Percentiles rank a stretch among this genome's conserved stretches.
phyloP scores from a whole-genome alignment of 2,329 filamentous ascomycete genomes.

The Beauveria varroae region DNA sequence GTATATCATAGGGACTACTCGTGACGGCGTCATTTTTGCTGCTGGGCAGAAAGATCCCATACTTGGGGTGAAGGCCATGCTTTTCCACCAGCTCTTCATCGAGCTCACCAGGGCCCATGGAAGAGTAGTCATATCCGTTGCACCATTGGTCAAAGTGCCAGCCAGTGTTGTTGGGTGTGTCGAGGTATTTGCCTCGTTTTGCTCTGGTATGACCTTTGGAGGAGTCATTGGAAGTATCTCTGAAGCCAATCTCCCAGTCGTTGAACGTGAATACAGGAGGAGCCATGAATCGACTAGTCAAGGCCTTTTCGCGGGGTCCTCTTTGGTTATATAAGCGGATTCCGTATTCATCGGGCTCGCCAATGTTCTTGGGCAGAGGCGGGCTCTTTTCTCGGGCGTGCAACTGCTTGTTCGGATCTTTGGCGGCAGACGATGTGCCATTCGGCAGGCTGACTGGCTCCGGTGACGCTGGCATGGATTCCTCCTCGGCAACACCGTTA shows the following conservation, averaged over 20 bases:
- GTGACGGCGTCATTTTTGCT: slow-evolving; percentile 39
- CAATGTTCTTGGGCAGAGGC: slow-evolving; percentile 29
- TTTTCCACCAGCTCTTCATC: slow-evolving; percentile 43
- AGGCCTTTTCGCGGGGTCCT: slow-evolving; percentile 34
- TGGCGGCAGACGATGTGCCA: slow-evolving; percentile 19
- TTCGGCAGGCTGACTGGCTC: slow-evolving; percentile 24
- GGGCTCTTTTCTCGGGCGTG: slow-evolving; percentile 31
- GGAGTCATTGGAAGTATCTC: slow-evolving; percentile 50
- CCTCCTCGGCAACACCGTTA: slow-evolving; percentile 28
- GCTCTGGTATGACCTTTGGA: slow-evolving; percentile 44
- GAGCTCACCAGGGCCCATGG: slow-evolving; percentile 40
- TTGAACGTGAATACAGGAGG: slow-evolving; percentile 42
- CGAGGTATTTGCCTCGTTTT: slow-evolving; percentile 46
- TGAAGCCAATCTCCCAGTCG: slow-evolving; percentile 50
- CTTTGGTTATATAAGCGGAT: slow-evolving; percentile 36
- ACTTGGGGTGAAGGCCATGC: slow-evolving; percentile 44
- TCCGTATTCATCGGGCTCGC: slow-evolving; percentile 45
- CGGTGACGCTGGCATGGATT: slow-evolving; percentile 29
- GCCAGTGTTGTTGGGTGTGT: slow-evolving; percentile 45
- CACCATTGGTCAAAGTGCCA: slow-evolving; percentile 49
- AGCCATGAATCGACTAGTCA: slow-evolving; percentile 46
- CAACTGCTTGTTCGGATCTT: slow-evolving; percentile 22
- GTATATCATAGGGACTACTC: slow-evolving; percentile 33
- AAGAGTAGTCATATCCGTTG: slow-evolving; percentile 44
- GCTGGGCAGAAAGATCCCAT: slow-evolving; percentile 42